Conservation (phyloP, 2,329 filamentous ascomycete species). For the Apiospora sp. region DNA sequence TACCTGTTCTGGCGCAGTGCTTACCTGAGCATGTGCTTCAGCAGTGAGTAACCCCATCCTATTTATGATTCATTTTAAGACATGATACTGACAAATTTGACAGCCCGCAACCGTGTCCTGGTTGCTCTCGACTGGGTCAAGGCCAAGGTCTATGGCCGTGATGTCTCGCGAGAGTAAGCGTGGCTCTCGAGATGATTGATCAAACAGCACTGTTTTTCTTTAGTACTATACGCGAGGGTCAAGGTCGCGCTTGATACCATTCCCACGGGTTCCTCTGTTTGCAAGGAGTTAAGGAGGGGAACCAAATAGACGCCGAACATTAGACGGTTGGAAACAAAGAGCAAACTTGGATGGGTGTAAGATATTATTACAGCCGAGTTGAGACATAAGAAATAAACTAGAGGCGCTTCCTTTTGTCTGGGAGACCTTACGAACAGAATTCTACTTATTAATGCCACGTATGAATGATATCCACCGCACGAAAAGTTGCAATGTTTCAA, state of each 20-base stretch:
- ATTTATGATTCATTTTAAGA: background rate
- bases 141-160: constrained; percentile 94
- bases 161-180: constrained; percentile 82
- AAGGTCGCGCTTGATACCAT: constrained; percentile 27
- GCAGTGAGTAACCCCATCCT: constrained; percentile 72
- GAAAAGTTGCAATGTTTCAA: background rate
- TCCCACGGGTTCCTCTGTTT: constrained; percentile 20
- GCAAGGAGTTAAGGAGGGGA: constrained; percentile 26
- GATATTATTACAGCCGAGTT: constrained; percentile 14
- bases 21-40: constrained; percentile 99
- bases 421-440: constrained; percentile 1
- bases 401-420: background rate
- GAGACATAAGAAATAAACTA: constrained; percentile 16
- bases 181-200: background rate
- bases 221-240: constrained; percentile 21
- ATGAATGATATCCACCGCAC: background rate
- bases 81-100: constrained; percentile 32
- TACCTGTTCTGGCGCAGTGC: constrained; percentile 99
- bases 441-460: constrained; percentile 13
- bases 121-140: constrained; percentile 96
- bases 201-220: constrained; percentile 22
- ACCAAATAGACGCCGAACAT: constrained; percentile 26
- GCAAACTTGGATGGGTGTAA: constrained; percentile 11
- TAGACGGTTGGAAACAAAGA: constrained; percentile 26
- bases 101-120: constrained; percentile 91